Percentiles rank a stretch among this genome's conserved stretches.
phyloP scores from a whole-genome alignment of 2,329 filamentous ascomycete species.

The Ramularia endophylla region DNA sequence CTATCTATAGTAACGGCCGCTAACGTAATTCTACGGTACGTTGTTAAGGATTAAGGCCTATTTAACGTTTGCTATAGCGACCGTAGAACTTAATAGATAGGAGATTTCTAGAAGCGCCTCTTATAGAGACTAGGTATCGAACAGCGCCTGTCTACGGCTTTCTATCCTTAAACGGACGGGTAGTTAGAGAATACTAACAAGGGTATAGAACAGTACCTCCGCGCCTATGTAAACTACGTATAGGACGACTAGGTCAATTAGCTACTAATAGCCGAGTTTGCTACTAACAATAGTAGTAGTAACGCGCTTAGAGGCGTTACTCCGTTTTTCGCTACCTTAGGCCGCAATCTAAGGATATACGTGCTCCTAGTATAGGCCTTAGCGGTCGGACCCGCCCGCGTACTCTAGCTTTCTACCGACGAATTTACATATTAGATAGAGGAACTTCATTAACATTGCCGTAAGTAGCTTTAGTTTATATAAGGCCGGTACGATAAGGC shows the following conservation, averaged over 20 bases:
- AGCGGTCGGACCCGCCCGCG: background rate
- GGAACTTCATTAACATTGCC: background rate
- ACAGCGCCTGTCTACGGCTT: background rate
- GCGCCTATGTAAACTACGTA: conserved; percentile 1
- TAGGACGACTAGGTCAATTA: conserved; percentile 1
- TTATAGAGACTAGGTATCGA: background rate
- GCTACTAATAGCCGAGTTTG: background rate
- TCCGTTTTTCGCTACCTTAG: background rate
- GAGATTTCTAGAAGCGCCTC: too few species aligned
- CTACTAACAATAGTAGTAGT: background rate
- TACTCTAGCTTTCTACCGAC: background rate
- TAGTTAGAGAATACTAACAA: background rate
- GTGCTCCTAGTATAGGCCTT: background rate
- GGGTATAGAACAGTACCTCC: background rate
- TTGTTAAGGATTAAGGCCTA: too few species aligned
- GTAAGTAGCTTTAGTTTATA: background rate
- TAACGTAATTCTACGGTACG: too few species aligned
- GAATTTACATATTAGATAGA: background rate
- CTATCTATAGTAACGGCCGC: too few species aligned
- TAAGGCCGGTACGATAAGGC: background rate
- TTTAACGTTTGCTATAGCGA: too few species aligned
- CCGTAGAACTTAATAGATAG: too few species aligned
- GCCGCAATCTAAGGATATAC: background rate
- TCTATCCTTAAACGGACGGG: background rate
- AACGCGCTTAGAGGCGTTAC: background rate